Conservation (phyloP, 23 red algal genomes). For the Porphyridium purpureum region DNA sequence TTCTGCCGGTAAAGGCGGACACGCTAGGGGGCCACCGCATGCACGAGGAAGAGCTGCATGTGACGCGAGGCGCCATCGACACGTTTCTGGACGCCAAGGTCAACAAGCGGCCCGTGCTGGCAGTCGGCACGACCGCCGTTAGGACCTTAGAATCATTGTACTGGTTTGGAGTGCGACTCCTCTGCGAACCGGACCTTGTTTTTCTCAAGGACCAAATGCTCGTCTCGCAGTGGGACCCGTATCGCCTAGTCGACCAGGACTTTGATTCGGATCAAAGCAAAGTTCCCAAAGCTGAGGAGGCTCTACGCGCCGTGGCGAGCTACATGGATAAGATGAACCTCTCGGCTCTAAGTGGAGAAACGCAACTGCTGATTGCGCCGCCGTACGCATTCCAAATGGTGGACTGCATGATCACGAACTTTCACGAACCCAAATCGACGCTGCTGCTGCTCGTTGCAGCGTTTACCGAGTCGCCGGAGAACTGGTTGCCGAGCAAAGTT, state of each 20-base stretch:
- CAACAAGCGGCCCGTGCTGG: conserved; percentile 25
- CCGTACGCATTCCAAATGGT: conserved; percentile 54
- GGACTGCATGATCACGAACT: conserved; percentile 84
- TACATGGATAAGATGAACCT: background rate
- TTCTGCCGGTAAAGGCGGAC: conserved; percentile 36
- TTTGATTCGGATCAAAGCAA: background rate
- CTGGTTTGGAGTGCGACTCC: conserved; percentile 68
- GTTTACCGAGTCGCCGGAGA: conserved; percentile 32
- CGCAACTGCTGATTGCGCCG: conserved; percentile 82
- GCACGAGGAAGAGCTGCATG: conserved; percentile 63
- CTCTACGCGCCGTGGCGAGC: background rate
- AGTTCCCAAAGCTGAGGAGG: background rate
- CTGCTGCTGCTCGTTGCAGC: conserved; percentile 90
- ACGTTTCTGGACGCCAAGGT: conserved; percentile 8
- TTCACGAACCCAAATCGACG: conserved; percentile 90
- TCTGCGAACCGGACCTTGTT: conserved; percentile 1
- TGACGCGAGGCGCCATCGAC: conserved; percentile 19
- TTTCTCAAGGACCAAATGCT: too few species aligned
- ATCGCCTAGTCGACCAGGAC: conserved; percentile 4
- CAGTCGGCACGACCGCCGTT: conserved; percentile 83
- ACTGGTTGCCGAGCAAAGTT: conserved; percentile 18
- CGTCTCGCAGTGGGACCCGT: conserved; percentile 65
- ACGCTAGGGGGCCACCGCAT: conserved; percentile 48
- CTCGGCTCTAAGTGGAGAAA: conserved; percentile 9
- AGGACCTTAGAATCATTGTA: conserved; percentile 81